Percentiles rank a stretch among this genome's conserved stretches.
These are phyloP conservation scores for Balamuthia mandrillaris DNA, from an alignment of 208 protist species.

Conservation along the genomic window DNA sequence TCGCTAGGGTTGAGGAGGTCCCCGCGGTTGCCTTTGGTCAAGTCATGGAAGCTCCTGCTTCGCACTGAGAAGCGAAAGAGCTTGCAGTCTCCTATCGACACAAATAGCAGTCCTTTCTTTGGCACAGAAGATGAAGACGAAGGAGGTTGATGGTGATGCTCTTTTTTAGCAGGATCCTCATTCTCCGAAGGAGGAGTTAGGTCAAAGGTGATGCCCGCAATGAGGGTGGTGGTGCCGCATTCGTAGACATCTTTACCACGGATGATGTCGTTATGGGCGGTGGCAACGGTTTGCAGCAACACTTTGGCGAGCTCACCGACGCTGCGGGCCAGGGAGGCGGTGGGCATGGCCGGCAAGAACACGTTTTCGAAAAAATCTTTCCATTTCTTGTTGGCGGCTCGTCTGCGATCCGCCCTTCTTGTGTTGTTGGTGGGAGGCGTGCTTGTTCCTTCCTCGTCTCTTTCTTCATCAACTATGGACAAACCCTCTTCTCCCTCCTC, in stretches of 20 bases:
- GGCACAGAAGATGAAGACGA: background rate
- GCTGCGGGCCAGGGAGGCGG: too few species aligned
- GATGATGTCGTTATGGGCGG: constrained; percentile 16
- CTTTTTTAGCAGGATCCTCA: background rate
- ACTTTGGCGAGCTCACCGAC: background rate
- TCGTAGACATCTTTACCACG: constrained; percentile 19
- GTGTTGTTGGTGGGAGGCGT: too few species aligned
- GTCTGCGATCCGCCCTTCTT: too few species aligned
- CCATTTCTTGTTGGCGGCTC: too few species aligned
- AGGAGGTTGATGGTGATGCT: background rate
- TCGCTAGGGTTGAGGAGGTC: background rate
- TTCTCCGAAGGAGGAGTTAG: background rate
- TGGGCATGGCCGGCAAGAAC: too few species aligned
- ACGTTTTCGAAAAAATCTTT: too few species aligned
- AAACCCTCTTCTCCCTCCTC: too few species aligned
- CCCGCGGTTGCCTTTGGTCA: background rate
- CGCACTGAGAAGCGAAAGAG: background rate
- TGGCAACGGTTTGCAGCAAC: background rate
- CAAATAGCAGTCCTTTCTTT: constrained; percentile 15
- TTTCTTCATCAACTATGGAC: too few species aligned
- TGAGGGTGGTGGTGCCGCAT: constrained; percentile 33
- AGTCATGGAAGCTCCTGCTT: background rate
- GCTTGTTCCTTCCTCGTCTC: too few species aligned
- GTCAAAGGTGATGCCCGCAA: constrained; percentile 17
- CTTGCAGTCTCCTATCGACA: constrained; percentile 34